Conservation (phyloP, 305 asterid species). For the Rubia occidens region DNA sequence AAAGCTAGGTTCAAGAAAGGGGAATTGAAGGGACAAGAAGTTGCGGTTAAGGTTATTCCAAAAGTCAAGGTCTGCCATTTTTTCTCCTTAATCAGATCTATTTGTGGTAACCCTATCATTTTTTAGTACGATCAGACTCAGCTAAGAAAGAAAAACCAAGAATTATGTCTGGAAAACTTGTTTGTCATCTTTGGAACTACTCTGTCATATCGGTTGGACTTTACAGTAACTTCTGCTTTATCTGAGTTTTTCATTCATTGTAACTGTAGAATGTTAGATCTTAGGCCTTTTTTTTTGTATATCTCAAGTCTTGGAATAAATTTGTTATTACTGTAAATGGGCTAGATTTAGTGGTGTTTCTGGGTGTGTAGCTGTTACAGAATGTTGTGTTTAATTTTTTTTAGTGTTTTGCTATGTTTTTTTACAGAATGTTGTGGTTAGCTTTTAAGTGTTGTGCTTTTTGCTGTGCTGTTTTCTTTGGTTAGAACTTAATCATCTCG, state of each 20-base stretch:
- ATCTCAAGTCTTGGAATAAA: conserved; percentile 1
- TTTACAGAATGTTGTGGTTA: too few species aligned
- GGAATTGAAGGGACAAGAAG: conserved; percentile 77
- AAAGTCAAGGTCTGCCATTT: conserved; percentile 58
- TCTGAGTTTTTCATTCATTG: not conserved
- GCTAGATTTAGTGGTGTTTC: not conserved
- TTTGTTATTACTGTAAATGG: not conserved
- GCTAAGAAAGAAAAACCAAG: conserved; percentile 1
- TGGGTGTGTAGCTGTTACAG: not conserved
- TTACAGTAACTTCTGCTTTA: conserved; percentile 1
- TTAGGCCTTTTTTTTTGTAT: conserved; percentile 1
- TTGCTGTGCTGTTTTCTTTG: too few species aligned
- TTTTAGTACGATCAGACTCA: not conserved
- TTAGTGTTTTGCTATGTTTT: too few species aligned
- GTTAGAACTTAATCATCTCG: too few species aligned
- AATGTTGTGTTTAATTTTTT: too few species aligned
- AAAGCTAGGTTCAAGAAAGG: conserved; percentile 84
- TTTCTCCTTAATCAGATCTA: conserved; percentile 26
- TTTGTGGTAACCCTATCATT: not conserved
- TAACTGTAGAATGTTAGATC: not conserved
- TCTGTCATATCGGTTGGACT: conserved; percentile 4
- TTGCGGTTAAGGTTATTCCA: conserved; percentile 94
- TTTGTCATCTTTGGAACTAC: not conserved
- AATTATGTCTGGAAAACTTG: not conserved
- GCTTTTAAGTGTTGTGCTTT: too few species aligned